Conservation (phyloP, 306 rosid genomes). For the Rosa multiflora region DNA sequence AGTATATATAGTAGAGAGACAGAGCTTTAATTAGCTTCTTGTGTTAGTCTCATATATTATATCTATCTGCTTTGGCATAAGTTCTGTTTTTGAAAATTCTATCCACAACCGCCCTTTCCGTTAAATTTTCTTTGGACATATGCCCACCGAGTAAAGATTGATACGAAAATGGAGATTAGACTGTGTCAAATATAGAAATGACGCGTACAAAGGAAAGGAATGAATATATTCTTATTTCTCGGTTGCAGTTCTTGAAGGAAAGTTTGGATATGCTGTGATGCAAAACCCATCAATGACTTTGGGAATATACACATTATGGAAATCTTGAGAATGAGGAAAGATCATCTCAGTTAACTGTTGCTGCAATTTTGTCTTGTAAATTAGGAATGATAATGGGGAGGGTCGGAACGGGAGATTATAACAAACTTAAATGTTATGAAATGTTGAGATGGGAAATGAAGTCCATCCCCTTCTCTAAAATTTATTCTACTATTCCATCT, state of each 20-base stretch:
- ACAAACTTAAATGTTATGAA: too few relatives aligned
- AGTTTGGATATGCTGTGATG: not conserved
- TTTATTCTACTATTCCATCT: too few relatives aligned
- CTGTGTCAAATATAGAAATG: not conserved
- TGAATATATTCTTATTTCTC: conserved; percentile 16
- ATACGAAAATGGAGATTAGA: conserved; percentile 1
- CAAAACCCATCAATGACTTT: not conserved
- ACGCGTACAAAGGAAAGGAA: not conserved
- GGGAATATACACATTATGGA: not conserved
- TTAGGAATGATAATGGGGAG: not conserved
- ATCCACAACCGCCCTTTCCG: conserved; percentile 25
- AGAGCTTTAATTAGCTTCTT: not conserved
- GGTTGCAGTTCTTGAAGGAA: not conserved
- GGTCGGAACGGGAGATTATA: not conserved
- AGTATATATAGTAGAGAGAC: not conserved
- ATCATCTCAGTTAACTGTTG: not conserved
- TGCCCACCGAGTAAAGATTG: conserved; percentile 18
- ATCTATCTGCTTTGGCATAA: conserved; percentile 27
- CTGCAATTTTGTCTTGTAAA: not conserved
- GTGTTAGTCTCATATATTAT: too few relatives aligned
- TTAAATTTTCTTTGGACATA: not conserved
- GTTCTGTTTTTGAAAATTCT: conserved; percentile 26
- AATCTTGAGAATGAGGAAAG: not conserved
- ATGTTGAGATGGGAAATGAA: too few relatives aligned
- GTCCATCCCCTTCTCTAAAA: too few relatives aligned